Base-by-base conservation (phyloP, 305 asterid species). In the Salvia sclarea region DNA sequence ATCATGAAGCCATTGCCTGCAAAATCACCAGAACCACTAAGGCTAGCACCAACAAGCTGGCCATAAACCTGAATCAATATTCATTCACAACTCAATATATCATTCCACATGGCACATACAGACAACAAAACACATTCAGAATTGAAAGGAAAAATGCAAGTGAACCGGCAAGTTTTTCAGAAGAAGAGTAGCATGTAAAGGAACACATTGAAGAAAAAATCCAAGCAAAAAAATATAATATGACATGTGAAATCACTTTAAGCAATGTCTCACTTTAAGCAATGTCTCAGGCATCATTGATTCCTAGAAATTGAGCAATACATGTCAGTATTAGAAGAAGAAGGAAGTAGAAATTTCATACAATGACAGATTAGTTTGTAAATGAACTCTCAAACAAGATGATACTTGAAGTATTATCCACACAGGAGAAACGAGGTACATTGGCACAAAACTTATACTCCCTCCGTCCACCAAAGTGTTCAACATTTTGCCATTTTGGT, bases 1-100 rank as follows among this genome's bases (percentile, higher is more conserved):
- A 76, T 67, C 92, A 88, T 83, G 86, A 86, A 85, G 80, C 91
- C 90, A 82, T 73, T 79, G 84, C 80, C 92, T 75, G 83, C 87
- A 82, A 84, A 82, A 74, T 76, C 86, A 81, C 87, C 90, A 83
- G 83, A 84, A 81, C 75, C 89, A 86, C 79, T 80, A 88, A 86
- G 82, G 84, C 83, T 83, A 85, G 88, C 93, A 72, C 82, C 88
- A 75, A 86, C 83, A 86, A 79, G 90, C 94, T 72, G 81, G 62
- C 81, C 83, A 78, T 48, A 84, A 71, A 82, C 88, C 93, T 88
- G 91, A 84, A 80, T 78, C 83, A 84, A 84, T 83, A 86, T 82
- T 78, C 86, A 85, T 82, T 77, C 74, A 78, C 82, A 82, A 58
- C 83, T 78, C 64, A 83, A 83, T 73, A 76, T 47, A 73, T 75